Base-by-base conservation (phyloP, 192 early-diverging fungal genomes). In the Gigaspora rosea region DNA sequence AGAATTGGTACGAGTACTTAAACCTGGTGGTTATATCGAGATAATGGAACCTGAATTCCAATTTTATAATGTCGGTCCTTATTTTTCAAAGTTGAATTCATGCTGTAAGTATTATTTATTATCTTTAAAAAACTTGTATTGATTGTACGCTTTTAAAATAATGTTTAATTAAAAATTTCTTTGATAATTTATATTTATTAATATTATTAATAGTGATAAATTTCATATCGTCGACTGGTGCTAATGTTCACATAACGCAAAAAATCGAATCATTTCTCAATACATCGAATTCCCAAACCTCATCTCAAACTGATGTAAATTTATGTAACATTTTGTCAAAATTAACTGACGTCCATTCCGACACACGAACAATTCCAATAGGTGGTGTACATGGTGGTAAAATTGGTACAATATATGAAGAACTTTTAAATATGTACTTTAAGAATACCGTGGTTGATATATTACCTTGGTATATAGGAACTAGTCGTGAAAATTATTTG, bases 1-100 rank as follows among this genome's bases (percentile, higher is more conserved):
- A 58, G 80, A 88, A 73, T 78, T 84, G 16, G 56, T 80, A 5
- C 80, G 87, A 18, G 84, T 89, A n/a, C 58, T 87, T 27, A 85
- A 86, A 63, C 87, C 87, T 52, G 87, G 85, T 72, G 87, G 87
- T 0, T 85, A 78, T 71, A 57, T 89, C 1, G 86, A 89, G 62
- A 79, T 85, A 1, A 78, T 87, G 52, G 84, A 88, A 58, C 80
- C 74, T 6, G 78, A 82, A 32, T 69, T 79, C 0, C 67, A 76
- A 59, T 77, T 77, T 16, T 76, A 83, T 61, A 80, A 80, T 69
- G 33, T 79, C 13, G 79, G 82, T 57, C 79, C 79, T 18, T 56
- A 18, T 18, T 56, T 56, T 15, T 56, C 52, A 5, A 56, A 56
- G 12, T 56, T 56, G 18, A 56, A 18, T 56, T 13, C 12, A 18